Evolutionary conservation across 225 moss, liverwort and hornwort species (phyloP).

Genomic region (Thuidium tamariscinum): DNA sequence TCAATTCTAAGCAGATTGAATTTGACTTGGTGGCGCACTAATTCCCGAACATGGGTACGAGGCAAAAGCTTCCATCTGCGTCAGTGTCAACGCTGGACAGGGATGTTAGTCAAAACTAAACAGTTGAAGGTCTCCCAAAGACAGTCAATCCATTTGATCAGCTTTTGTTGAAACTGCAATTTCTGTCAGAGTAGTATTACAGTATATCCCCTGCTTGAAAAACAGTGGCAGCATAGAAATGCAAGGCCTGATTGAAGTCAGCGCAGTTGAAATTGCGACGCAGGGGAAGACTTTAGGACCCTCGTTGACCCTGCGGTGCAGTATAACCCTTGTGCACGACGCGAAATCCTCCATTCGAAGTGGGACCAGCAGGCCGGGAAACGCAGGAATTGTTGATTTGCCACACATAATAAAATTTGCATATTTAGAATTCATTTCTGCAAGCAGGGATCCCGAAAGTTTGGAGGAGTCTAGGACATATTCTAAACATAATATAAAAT

Average conservation of each 20-base stretch:
- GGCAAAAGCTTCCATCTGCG: neutral
- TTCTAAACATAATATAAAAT: too few relatives aligned
- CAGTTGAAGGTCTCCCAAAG: neutral
- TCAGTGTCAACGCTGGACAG: neutral
- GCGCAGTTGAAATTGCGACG: neutral
- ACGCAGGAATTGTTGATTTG: too few relatives aligned
- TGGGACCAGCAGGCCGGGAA: too few relatives aligned
- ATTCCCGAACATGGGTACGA: neutral
- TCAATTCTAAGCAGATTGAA: neutral
- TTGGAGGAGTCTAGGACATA: too few relatives aligned
- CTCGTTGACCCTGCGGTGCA: neutral
- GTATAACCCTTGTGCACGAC: too few relatives aligned
- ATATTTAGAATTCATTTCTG: too few relatives aligned
- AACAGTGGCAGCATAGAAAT: neutral
- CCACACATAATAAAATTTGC: too few relatives aligned
- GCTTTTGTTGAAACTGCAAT: neutral
- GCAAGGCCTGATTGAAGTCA: neutral
- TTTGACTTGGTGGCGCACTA: neutral
- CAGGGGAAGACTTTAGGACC: neutral
- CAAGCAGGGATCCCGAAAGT: too few relatives aligned
- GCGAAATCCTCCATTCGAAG: too few relatives aligned
- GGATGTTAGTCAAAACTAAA: neutral
- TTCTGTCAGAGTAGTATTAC: neutral
- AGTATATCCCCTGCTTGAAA: neutral
- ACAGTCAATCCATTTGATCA: neutral